These are phyloP conservation scores for Tetragonia tetragonoides DNA, from an alignment of 148 eudicot species.

Conservation along the genomic window DNA sequence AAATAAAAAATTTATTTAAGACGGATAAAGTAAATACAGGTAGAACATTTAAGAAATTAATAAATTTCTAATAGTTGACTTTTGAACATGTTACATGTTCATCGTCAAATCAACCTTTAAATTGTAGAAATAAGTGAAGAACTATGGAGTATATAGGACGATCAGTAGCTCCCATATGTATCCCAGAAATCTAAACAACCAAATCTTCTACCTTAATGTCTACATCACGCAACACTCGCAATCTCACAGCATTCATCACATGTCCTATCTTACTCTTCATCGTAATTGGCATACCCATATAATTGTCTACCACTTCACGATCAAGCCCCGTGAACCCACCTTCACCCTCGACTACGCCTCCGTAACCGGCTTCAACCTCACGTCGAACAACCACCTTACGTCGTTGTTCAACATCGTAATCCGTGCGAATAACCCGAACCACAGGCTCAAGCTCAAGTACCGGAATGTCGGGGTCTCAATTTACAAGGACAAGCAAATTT, in stretches of 20 bases:
- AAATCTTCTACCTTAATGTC: too few species aligned
- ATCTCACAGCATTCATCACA: background rate
- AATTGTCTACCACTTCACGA: background rate
- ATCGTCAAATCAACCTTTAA: too few species aligned
- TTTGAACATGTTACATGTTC: too few species aligned
- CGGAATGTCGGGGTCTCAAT: conserved; percentile 1
- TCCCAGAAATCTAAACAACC: too few species aligned
- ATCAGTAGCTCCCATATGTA: too few species aligned
- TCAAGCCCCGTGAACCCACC: conserved; percentile 8
- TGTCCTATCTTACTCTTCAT: background rate
- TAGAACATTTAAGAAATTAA: too few species aligned
- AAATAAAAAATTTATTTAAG: too few species aligned
- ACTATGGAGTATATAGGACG: too few species aligned
- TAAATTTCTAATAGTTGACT: too few species aligned
- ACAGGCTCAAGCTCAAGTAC: conserved; percentile 11
- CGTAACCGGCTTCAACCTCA: conserved; percentile 20
- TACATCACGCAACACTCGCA: too few species aligned
- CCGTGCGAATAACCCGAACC: conserved; percentile 23
- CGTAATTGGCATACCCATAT: background rate
- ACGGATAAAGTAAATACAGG: too few species aligned
- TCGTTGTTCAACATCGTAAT: conserved; percentile 13
- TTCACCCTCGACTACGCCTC: conserved; percentile 17
- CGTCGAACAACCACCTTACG: conserved; percentile 17
- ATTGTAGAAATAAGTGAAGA: too few species aligned
- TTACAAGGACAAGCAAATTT: conserved; percentile 4